A percentile compares a stretch with the other conserved stretches of the same genome.
These are phyloP conservation scores for Ophiognomonia clavigignenti-juglandacearum DNA, from an alignment of 2,329 filamentous ascomycete species.

Conservation along the genomic window DNA sequence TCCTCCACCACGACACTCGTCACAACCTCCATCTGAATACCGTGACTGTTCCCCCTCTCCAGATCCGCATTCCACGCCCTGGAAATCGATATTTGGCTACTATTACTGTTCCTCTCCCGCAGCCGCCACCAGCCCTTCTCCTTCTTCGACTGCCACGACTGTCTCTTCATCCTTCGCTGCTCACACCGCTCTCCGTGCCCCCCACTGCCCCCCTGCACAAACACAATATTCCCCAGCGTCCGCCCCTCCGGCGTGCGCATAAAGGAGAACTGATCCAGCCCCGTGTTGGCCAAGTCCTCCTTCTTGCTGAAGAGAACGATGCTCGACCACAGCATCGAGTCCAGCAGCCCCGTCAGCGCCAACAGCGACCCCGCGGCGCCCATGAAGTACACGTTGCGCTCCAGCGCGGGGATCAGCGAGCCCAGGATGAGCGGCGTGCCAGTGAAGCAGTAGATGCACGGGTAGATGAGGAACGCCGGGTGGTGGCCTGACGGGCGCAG, in stretches of 20 bases:
- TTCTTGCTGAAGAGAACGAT: constrained; percentile 43
- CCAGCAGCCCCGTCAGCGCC: constrained; percentile 50
- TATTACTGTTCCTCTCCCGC: constrained; percentile 11
- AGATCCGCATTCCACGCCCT: not conserved
- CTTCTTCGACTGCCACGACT: constrained; percentile 16
- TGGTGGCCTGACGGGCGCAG: constrained; percentile 32
- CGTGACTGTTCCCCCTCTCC: not conserved
- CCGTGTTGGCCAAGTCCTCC: constrained; percentile 38
- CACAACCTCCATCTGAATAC: constrained; percentile 26
- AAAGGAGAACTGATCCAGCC: constrained; percentile 47
- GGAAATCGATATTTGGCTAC: constrained; percentile 4
- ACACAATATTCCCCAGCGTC: constrained; percentile 37
- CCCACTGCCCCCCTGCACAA: constrained; percentile 23
- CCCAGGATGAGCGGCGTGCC: constrained; percentile 62
- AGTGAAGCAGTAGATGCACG: constrained; percentile 64
- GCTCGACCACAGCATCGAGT: constrained; percentile 49
- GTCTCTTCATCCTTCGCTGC: constrained; percentile 6
- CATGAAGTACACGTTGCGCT: constrained; percentile 33
- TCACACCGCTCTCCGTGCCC: too few species aligned
- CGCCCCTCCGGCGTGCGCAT: constrained; percentile 35
- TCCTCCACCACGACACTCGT: constrained; percentile 28
- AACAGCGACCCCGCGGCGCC: constrained; percentile 56
- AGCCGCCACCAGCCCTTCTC: constrained; percentile 14
- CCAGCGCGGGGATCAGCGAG: constrained; percentile 23
- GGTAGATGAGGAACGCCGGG: constrained; percentile 60